These are phyloP conservation scores for Apiospora arundinis DNA, from an alignment of 2,329 filamentous ascomycete genomes.

Conservation along the genomic window DNA sequence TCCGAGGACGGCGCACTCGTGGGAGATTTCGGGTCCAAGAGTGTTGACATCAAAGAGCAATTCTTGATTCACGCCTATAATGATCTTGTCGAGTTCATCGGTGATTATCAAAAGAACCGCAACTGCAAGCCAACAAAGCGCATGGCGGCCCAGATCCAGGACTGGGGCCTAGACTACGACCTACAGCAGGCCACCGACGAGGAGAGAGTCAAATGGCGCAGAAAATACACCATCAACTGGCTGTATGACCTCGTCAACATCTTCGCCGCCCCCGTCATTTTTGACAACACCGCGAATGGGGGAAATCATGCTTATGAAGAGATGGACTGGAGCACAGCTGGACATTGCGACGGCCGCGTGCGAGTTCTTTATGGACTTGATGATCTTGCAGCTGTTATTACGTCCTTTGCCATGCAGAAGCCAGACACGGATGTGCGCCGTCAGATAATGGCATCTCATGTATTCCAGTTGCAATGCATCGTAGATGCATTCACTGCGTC, in stretches of 20 bases:
- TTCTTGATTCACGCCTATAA: background rate
- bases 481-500: background rate
- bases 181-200: background rate
- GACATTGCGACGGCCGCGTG: no score
- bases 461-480: background rate
- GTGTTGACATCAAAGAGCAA: background rate
- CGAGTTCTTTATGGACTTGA: background rate
- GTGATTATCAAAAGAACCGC: background rate
- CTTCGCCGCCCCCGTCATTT: background rate
- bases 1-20: background rate
- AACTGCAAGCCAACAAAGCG: background rate
- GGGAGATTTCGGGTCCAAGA: background rate
- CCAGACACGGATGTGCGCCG: background rate
- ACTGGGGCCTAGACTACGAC: background rate
- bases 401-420: background rate
- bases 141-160: background rate
- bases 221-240: background rate
- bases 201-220: background rate
- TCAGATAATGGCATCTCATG: background rate
- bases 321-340: no score
- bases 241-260: background rate
- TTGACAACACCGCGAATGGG: no score
- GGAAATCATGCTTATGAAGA: no score
- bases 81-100: background rate
- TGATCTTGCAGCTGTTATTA: background rate